Evolutionary conservation across 495 filamentous ascomycete species (phyloP).

Genomic region (Tuber brumale): DNA sequence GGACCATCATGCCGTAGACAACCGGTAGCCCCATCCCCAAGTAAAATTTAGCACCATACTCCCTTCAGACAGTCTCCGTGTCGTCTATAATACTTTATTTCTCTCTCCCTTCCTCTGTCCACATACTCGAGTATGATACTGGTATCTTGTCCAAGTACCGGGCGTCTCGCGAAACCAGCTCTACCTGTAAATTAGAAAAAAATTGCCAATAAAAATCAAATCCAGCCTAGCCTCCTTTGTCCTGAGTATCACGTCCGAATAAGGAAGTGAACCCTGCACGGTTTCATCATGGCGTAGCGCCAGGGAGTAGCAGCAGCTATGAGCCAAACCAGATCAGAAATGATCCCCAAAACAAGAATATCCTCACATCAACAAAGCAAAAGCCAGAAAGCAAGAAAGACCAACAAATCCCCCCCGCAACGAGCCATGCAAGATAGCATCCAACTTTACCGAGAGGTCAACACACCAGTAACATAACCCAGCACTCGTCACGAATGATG

Average conservation of each 20-base stretch:
- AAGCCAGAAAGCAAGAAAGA: background rate
- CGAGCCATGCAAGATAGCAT: too few species aligned
- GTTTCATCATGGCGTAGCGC: constrained; percentile 12
- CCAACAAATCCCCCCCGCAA: too few species aligned
- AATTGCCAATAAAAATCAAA: background rate
- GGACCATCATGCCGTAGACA: background rate
- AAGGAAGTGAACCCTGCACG: constrained; percentile 6
- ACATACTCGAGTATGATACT: too few species aligned
- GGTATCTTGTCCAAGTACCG: background rate
- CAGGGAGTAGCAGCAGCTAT: background rate
- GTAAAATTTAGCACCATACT: background rate
- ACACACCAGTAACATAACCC: background rate
- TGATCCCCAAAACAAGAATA: background rate
- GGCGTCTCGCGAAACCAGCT: constrained; percentile 27
- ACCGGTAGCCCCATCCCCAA: background rate
- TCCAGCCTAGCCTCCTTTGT: background rate
- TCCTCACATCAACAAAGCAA: background rate
- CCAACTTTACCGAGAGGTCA: too few species aligned
- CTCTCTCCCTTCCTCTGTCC: background rate
- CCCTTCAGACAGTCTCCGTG: background rate
- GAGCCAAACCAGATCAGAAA: background rate
- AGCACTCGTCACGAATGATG: constrained; percentile 3
- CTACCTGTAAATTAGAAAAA: background rate
- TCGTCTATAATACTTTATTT: background rate
- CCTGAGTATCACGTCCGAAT: background rate